Base-by-base conservation (phyloP, 2,329 filamentous ascomycete genomes). In the Aspergillus fijiensis region DNA sequence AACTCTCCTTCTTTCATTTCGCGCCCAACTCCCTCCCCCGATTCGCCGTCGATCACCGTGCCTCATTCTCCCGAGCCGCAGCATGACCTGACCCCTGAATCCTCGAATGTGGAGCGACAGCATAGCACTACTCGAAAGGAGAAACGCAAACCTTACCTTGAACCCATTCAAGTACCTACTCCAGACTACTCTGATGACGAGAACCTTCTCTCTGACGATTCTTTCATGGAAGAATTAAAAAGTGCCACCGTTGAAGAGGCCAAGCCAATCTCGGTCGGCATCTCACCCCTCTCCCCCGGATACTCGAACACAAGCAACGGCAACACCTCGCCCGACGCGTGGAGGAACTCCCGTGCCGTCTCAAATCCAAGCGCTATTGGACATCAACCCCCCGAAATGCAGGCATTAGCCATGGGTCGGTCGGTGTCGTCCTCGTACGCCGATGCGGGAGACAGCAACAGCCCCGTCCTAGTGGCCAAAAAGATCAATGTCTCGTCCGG, bases 401-500 rank as follows among this genome's bases (percentile, higher is more conserved):
- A 74, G 49, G 66, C 72, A 29, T 63, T 75, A 16, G 62, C 72
- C 39, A 67, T 69, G 12, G 71, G 71, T 53, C 70, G 77, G 60
- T 79, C 77, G 29, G 69, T 74, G 31, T 80, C 78, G 9, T 74
- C 72, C 51, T 68, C 75, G 23, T 74, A 72, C 52, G 60, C 65
- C 16, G 73, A 74, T 14, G 67, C 57, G 31, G 67, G 67, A 35
- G 65, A 65, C n/a, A 70, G 75, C 16, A 61, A 71, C 29, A 71
- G 71, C 42, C 75, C 77, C n/a, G 76, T 84, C 14, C 71, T 89
- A 53, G 79, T 83, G 51, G 80, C 85, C 3, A 92, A 90, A 73
- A 96, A 93, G 73, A 83, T 88, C 65, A 95, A 91, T 69, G 85
- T 98, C 25, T 93, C 92, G 7, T 92, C 90, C 9, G 92, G 91